These are phyloP conservation scores for Populus euphratica DNA, from an alignment of 345 rosid species.

Conservation along the genomic window DNA sequence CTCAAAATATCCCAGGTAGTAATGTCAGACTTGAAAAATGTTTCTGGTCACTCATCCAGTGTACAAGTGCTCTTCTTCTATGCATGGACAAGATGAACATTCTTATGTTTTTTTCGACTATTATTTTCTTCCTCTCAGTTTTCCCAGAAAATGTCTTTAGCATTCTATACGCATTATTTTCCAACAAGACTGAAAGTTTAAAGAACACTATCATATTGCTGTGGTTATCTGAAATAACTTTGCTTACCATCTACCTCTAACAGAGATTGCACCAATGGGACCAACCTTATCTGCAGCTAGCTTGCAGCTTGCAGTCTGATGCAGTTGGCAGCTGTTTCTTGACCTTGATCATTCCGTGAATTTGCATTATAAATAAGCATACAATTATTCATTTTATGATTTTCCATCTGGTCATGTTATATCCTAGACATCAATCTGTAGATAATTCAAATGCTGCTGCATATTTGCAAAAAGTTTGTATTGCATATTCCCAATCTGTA, in stretches of 20 bases:
- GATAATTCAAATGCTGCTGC: not conserved
- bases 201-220: not conserved
- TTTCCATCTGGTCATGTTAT: not conserved
- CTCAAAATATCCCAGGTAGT: constrained; percentile 79
- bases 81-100: not conserved
- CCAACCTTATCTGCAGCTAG: not conserved
- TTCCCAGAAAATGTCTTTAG: not conserved
- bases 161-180: not conserved
- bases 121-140: not conserved
- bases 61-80: not conserved
- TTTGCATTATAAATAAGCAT: not conserved
- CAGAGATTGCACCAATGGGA: not conserved
- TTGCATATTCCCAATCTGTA: not conserved
- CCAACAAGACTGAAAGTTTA: not conserved
- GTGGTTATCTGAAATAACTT: not conserved
- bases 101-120: not conserved
- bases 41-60: not conserved
- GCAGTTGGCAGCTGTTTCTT: not conserved
- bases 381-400: not conserved
- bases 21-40: constrained; percentile 1
- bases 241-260: not conserved
- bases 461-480: not conserved
- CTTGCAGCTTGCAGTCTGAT: not conserved
- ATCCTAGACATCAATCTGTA: not conserved
- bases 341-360: not conserved